Evolutionary conservation across 2,329 filamentous ascomycete species (phyloP).

Genomic region (Trichoderma afroharzianum): DNA sequence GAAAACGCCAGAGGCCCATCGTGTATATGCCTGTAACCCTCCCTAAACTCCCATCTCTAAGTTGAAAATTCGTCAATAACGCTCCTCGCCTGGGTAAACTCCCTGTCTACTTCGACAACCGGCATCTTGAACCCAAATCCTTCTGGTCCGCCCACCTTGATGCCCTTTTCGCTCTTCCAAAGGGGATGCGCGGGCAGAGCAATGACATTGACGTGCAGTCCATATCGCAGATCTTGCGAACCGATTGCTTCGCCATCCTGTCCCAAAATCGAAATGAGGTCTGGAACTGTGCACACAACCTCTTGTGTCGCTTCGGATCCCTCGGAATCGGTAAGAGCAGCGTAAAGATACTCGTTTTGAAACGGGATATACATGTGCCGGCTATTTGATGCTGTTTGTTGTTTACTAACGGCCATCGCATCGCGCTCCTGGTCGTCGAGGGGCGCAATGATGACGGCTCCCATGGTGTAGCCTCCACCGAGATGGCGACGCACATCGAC

Average conservation of each 20-base stretch:
- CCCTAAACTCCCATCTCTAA: background rate
- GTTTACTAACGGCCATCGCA: constrained; percentile 17
- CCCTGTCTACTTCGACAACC: constrained; percentile 28
- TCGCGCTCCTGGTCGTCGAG: constrained; percentile 31
- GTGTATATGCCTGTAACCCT: background rate
- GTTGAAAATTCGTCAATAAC: constrained; percentile 36
- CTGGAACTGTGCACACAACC: constrained; percentile 35
- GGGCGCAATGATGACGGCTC: constrained; percentile 35
- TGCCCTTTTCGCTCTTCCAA: constrained; percentile 41
- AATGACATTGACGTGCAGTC: constrained; percentile 48
- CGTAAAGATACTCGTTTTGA: constrained; percentile 41
- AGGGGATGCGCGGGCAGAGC: constrained; percentile 47
- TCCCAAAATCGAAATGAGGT: constrained; percentile 36
- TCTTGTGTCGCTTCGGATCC: constrained; percentile 29
- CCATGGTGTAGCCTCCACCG: constrained; percentile 40
- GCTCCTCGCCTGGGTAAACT: constrained; percentile 45
- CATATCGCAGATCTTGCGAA: constrained; percentile 49
- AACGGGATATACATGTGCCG: constrained; percentile 38
- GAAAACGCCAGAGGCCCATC: background rate
- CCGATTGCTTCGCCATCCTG: constrained; percentile 48
- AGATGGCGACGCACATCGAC: constrained; percentile 37
- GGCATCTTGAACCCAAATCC: constrained; percentile 33
- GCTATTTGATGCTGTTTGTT: constrained; percentile 21
- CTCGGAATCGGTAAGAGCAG: constrained; percentile 31
- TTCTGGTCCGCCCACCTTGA: constrained; percentile 34